Base-by-base conservation (phyloP, 1,139 yeast species). In the Eremothecium coryli region DNA sequence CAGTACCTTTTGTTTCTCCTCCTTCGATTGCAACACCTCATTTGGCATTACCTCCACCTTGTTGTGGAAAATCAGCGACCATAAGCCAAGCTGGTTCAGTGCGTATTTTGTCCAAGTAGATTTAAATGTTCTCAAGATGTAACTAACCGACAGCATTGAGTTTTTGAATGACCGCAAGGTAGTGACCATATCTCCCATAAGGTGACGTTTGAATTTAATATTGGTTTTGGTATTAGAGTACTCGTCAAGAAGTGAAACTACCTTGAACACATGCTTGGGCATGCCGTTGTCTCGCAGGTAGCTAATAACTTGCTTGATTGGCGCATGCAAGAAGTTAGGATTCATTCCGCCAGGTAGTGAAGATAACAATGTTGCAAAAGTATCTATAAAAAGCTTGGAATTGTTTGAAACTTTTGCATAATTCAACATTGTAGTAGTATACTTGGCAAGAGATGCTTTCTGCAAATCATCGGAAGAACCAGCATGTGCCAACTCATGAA, bases 141-240 rank as follows among this genome's bases (percentile, higher is more conserved):
- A 49, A 23, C 47, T 45, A 6, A 42, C 35, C 3, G 41, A 37
- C 22, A 53, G 31, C 36, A 44, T 49, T 13, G 56, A 50, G 31
- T 54, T 56, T 26, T 50, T 45, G 16, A 50, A 52, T 5, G 44
- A 36, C 26, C 50, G 38, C n/a, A 51, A 23, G 3, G 52, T 40
- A 2, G 44, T 26, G 4, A 35, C 23, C 11, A 53, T 16, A 28
- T 47, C 49, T 2, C 40, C 42, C 5, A 45, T 25, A 4, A 52
- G 18, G 12, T 36, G 39, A n/a, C 40, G 41, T 18, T 39, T 44
- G 21, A 51, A 50, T 13, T 27, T 32, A 5, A 37, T 35, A 26
- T 36, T 38, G 18, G 36, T 35, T 7, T 24, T 25, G 10, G 36
- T 25, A 7, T 42, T 24, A 4, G 39, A 32, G 5, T 38, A 31